phyloP scores from a whole-genome alignment of 164 flowering plant genomes.

The Tetrastigma voinierianum region DNA sequence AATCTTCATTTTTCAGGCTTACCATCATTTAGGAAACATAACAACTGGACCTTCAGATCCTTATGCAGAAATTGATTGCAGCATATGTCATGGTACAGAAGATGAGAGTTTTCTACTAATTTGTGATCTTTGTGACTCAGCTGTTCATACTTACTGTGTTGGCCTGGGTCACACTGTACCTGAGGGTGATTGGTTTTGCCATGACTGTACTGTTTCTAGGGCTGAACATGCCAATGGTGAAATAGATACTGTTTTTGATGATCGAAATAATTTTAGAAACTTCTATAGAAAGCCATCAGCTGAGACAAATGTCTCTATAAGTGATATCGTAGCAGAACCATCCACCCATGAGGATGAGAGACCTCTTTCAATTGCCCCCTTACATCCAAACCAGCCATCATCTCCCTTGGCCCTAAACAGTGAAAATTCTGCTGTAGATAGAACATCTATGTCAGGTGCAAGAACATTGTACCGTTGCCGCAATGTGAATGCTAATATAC shows the following conservation, averaged over 20 bases:
- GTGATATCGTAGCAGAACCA: slow-evolving; percentile 45
- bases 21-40: slow-evolving; percentile 39
- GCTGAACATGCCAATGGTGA: slow-evolving; percentile 38
- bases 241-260: slow-evolving; percentile 5
- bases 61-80: slow-evolving; percentile 43
- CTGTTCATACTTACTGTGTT: slow-evolving; percentile 76
- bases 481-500: slow-evolving; percentile 46
- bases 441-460: slow-evolving; percentile 24
- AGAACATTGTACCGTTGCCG: slow-evolving; percentile 49
- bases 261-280: not conserved
- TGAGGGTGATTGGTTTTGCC: slow-evolving; percentile 85
- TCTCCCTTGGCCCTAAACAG: slow-evolving; percentile 4
- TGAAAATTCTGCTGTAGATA: slow-evolving; percentile 2
- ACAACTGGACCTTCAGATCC: slow-evolving; percentile 47
- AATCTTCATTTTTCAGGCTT: slow-evolving; percentile 34
- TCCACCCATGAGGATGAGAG: slow-evolving; percentile 4
- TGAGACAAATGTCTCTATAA: slow-evolving; percentile 30
- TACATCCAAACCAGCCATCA: slow-evolving; percentile 4
- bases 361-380: slow-evolving; percentile 2
- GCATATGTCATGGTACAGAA: slow-evolving; percentile 35
- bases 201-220: slow-evolving; percentile 55
- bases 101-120: slow-evolving; percentile 62
- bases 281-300: slow-evolving; percentile 1
- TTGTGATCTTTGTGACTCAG: slow-evolving; percentile 82
- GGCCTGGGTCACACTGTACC: slow-evolving; percentile 76